Evolutionary conservation across 2,329 filamentous ascomycete species (phyloP).

Genomic region (Fusarium scirpi): DNA sequence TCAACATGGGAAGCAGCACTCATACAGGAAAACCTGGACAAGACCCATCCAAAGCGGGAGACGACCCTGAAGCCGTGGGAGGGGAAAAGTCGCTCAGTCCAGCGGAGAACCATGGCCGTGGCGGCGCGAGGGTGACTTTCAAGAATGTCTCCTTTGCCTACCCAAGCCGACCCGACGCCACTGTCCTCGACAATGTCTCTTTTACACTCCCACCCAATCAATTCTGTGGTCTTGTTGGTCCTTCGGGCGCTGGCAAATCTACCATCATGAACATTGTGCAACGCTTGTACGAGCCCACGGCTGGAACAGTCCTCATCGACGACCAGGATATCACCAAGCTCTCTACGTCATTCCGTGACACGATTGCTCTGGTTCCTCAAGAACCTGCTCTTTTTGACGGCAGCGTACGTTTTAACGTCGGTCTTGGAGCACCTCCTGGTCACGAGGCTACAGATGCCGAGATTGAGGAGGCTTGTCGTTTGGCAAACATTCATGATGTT

Average conservation of each 20-base stretch:
- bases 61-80: constrained; percentile 55
- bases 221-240: constrained; percentile 73
- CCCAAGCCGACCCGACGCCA: constrained; percentile 68
- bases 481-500: constrained; percentile 79
- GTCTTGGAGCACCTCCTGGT: constrained; percentile 65
- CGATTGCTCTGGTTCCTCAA: constrained; percentile 68
- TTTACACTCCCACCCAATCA: constrained; percentile 68
- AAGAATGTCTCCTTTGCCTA: constrained; percentile 73
- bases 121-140: constrained; percentile 65
- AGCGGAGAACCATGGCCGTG: constrained; percentile 29
- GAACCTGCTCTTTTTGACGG: constrained; percentile 68
- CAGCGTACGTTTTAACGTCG: constrained; percentile 67
- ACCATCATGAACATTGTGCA: constrained; percentile 70
- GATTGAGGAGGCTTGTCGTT: constrained; percentile 73
- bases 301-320: constrained; percentile 57
- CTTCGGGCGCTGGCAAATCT: constrained; percentile 74
- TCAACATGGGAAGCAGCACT: constrained; percentile 56
- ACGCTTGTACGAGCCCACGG: constrained; percentile 59
- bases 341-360: constrained; percentile 59
- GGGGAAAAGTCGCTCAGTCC: constrained; percentile 41
- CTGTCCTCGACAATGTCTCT: constrained; percentile 67
- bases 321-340: constrained; percentile 58
- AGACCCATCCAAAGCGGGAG: constrained; percentile 28
- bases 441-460: constrained; percentile 68
- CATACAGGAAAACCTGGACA: constrained; percentile 25